Conservation (phyloP, 1,284 basidiomycete genomes). For the Ceratobasidium sp. region DNA sequence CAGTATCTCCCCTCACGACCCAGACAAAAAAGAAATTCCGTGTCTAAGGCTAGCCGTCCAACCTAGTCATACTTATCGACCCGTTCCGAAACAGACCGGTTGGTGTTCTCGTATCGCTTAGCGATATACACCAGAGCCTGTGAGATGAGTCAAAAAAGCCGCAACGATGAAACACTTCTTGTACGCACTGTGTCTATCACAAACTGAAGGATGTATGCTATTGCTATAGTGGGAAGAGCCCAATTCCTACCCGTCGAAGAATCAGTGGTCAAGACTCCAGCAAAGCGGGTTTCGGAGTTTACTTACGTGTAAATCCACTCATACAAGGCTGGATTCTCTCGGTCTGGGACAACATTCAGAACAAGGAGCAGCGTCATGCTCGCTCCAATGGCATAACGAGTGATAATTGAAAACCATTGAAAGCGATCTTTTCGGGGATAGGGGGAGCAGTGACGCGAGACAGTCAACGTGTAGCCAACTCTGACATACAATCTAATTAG, state of each 20-base stretch:
- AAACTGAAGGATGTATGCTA: slow-evolving; percentile 25
- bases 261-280: background rate
- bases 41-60: no score
- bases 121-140: background rate
- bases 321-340: no score
- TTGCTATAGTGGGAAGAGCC: slow-evolving; percentile 34
- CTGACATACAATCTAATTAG: no score
- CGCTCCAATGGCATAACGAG: slow-evolving; percentile 29
- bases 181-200: slow-evolving; percentile 25
- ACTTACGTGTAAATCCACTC: slow-evolving; percentile 42
- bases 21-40: no score
- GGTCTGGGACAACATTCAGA: slow-evolving; percentile 20
- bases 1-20: no score
- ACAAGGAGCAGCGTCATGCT: slow-evolving; percentile 23
- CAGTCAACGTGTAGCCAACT: no score
- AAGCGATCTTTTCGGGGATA: slow-evolving; percentile 19
- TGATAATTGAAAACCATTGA: slow-evolving; percentile 36
- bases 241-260: slow-evolving; percentile 12
- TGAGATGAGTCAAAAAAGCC: background rate
- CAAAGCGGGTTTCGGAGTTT: background rate
- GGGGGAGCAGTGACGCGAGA: background rate
- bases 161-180: background rate
- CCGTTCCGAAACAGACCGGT: no score
- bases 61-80: background rate
- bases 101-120: no score